Evolutionary conservation across 2,329 filamentous ascomycete genomes (phyloP).

Genomic region (Venturia pyrina): DNA sequence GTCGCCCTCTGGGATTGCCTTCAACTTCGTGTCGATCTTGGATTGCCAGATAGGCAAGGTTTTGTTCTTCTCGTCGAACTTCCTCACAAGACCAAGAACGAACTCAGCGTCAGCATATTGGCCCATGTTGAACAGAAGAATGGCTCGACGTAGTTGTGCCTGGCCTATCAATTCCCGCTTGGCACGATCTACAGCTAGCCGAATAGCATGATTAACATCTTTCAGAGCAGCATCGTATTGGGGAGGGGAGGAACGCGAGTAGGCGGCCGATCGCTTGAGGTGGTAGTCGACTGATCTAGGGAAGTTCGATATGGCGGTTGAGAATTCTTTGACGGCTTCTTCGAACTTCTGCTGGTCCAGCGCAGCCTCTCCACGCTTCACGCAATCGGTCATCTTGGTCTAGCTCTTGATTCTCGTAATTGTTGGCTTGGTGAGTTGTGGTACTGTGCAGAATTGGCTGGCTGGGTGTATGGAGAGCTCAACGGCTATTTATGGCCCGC

Average conservation of each 20-base stretch:
- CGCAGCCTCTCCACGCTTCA: slow-evolving; percentile 49
- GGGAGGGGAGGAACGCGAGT: slow-evolving; percentile 50
- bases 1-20: slow-evolving; percentile 39
- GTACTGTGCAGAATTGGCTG: background rate
- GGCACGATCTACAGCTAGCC: slow-evolving; percentile 60
- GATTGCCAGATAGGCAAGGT: slow-evolving; percentile 47
- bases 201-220: slow-evolving; percentile 42
- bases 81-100: slow-evolving; percentile 51
- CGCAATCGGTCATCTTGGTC: slow-evolving; percentile 37
- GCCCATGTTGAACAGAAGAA: slow-evolving; percentile 60
- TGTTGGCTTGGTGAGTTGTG: too few species aligned
- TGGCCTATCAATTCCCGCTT: slow-evolving; percentile 67
- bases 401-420: too few species aligned
- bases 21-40: slow-evolving; percentile 45
- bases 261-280: slow-evolving; percentile 69
- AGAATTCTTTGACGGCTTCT: slow-evolving; percentile 58
- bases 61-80: slow-evolving; percentile 43
- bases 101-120: slow-evolving; percentile 66
- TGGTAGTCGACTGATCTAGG: slow-evolving; percentile 68
- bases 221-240: slow-evolving; percentile 35
- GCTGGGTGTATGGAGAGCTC: background rate
- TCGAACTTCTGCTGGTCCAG: slow-evolving; percentile 54
- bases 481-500: background rate
- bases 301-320: slow-evolving; percentile 50
- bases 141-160: slow-evolving; percentile 71